A percentile compares a stretch with the other conserved stretches of the same genome.
phyloP scores from a whole-genome alignment of 1,139 yeast species.

The Yamadazyma siamensis region DNA sequence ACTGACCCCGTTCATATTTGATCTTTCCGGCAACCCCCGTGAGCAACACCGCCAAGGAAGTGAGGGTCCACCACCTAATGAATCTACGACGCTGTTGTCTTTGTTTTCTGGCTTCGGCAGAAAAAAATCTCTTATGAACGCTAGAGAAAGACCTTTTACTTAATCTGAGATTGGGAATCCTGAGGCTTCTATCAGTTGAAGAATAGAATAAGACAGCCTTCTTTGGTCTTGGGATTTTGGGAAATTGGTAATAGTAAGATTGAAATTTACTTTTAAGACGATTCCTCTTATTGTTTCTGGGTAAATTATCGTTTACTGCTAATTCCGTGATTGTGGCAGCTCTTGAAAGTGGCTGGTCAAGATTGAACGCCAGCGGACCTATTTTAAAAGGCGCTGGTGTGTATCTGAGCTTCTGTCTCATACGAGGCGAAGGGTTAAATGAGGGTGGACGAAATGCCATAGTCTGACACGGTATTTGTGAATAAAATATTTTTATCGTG shows the following conservation, averaged over 20 bases:
- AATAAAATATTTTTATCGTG: not conserved
- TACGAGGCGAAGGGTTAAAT: constrained; percentile 13
- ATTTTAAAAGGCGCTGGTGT: constrained; percentile 18
- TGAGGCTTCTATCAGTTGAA: constrained; percentile 19
- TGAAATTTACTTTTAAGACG: constrained; percentile 17
- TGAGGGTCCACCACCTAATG: constrained; percentile 68
- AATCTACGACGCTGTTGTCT: constrained; percentile 48
- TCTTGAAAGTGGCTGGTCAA: constrained; percentile 42
- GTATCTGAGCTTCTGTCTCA: constrained; percentile 13
- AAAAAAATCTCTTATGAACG: constrained; percentile 43
- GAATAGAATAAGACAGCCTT: constrained; percentile 56
- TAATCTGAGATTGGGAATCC: constrained; percentile 24
- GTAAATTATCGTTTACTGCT: constrained; percentile 14
- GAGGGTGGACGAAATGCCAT: constrained; percentile 25
- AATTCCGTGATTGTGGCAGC: constrained; percentile 40
- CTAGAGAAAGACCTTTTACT: constrained; percentile 35
- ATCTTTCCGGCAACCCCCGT: constrained; percentile 63
- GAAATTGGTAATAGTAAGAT: constrained; percentile 40
- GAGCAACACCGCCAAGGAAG: constrained; percentile 60
- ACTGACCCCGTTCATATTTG: constrained; percentile 33
- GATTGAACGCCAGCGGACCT: constrained; percentile 32
- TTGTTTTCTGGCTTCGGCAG: constrained; percentile 40
- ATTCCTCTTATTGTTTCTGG: constrained; percentile 14
- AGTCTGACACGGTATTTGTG: not conserved
- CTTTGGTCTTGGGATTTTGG: constrained; percentile 63